phyloP scores from a whole-genome alignment of 2,329 filamentous ascomycete species.

The Colletotrichum chlorophyti region DNA sequence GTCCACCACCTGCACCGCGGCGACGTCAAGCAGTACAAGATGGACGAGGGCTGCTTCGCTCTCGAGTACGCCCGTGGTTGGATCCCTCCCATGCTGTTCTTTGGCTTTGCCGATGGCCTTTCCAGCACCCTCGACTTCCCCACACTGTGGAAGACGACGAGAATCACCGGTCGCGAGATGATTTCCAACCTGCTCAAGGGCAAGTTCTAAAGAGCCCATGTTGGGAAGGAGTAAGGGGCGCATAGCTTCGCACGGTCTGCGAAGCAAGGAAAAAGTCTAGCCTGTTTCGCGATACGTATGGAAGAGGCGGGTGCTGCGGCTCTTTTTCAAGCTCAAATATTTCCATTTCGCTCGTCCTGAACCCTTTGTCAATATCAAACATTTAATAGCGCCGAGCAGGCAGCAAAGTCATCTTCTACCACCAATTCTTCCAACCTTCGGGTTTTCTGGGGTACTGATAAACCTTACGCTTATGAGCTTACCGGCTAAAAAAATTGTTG shows the following conservation, averaged over 20 bases:
- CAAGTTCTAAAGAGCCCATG: constrained; percentile 65
- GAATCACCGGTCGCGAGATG: constrained; percentile 79
- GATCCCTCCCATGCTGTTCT: constrained; percentile 93
- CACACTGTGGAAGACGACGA: constrained; percentile 82
- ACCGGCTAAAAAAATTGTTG: background rate
- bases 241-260: background rate
- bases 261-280: background rate
- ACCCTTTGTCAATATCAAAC: background rate
- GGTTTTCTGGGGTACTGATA: background rate
- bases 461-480: too few relatives aligned
- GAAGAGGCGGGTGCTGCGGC: background rate
- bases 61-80: constrained; percentile 86
- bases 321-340: background rate
- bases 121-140: constrained; percentile 82
- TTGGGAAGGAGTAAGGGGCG: too few relatives aligned
- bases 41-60: constrained; percentile 79
- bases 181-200: constrained; percentile 71
- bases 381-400: constrained; percentile 11
- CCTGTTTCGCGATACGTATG: background rate
- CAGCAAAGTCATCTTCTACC: background rate
- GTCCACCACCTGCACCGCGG: constrained; percentile 78
- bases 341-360: background rate
- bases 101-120: constrained; percentile 84
- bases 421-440: too few relatives aligned
- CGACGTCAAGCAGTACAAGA: constrained; percentile 81